Conservation (phyloP, 1,284 basidiomycete species). For the Naganishia sp. region DNA sequence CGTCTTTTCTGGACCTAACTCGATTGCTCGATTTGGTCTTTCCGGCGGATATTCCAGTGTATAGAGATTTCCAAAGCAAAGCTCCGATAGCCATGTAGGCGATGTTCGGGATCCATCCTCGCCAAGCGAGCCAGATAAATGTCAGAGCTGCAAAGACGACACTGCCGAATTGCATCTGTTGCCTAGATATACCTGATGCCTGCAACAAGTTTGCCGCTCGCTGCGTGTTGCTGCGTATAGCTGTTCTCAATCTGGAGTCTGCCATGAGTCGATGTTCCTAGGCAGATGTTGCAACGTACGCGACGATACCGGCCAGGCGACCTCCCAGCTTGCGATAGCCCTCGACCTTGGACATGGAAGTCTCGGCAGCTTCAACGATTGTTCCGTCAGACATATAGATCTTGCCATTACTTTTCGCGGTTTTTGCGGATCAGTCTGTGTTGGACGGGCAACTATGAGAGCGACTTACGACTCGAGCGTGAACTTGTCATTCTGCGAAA, state of each 20-base stretch:
- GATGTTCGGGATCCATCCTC: slow-evolving; percentile 9
- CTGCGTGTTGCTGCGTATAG: neutral
- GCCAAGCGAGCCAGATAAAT: slow-evolving; percentile 1
- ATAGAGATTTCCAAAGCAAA: slow-evolving; percentile 2
- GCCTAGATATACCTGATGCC: neutral
- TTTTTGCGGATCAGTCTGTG: neutral
- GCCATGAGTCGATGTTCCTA: neutral
- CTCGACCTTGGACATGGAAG: slow-evolving; percentile 10
- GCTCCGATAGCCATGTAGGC: slow-evolving; percentile 1
- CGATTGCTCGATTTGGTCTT: neutral
- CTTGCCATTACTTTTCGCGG: slow-evolving; percentile 13
- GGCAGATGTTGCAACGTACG: neutral
- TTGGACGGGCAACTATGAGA: too few species aligned
- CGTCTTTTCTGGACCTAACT: neutral
- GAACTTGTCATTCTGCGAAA: slow-evolving; percentile 9
- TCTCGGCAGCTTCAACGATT: neutral
- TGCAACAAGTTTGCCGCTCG: neutral
- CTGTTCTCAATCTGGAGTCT: slow-evolving; percentile 4
- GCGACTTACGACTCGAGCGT: slow-evolving; percentile 10
- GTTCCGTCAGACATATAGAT: slow-evolving; percentile 1
- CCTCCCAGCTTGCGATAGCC: slow-evolving; percentile 17
- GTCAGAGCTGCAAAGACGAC: neutral
- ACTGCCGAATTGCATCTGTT: slow-evolving; percentile 1
- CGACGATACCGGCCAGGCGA: slow-evolving; percentile 7
- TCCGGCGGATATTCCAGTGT: neutral